A percentile compares a stretch with the other conserved stretches of the same genome.
These are phyloP conservation scores for Cryphonectria radicalis DNA, from an alignment of 2,329 filamentous ascomycete genomes.

Conservation along the genomic window DNA sequence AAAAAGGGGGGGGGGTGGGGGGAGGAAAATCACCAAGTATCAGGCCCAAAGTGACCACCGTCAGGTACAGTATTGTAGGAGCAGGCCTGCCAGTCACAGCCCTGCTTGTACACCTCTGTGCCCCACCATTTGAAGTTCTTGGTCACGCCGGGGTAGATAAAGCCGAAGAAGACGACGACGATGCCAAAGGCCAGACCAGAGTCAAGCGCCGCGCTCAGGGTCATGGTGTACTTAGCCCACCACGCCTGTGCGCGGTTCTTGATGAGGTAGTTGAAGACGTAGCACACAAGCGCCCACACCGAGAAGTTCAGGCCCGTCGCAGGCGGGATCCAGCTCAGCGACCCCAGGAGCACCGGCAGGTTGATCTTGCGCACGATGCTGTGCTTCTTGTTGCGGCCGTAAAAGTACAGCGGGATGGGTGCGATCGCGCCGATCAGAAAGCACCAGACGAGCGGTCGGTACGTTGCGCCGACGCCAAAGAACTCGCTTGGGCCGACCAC, in stretches of 20 bases:
- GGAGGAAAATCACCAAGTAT: constrained; percentile 52
- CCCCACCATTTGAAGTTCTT: constrained; percentile 84
- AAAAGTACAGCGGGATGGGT: constrained; percentile 75
- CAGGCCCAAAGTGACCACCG: constrained; percentile 69
- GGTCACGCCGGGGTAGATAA: constrained; percentile 80
- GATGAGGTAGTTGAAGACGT: constrained; percentile 79
- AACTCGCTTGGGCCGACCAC: constrained; percentile 83
- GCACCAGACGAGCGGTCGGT: constrained; percentile 78
- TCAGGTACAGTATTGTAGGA: constrained; percentile 67
- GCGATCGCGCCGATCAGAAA: constrained; percentile 78
- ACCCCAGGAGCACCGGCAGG: constrained; percentile 81
- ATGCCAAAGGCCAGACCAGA: constrained; percentile 82
- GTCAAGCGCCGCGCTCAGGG: constrained; percentile 79
- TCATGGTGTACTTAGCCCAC: constrained; percentile 95
- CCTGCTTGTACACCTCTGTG: constrained; percentile 81
- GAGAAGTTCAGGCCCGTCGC: constrained; percentile 87
- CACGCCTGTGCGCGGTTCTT: constrained; percentile 71
- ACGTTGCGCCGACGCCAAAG: constrained; percentile 76
- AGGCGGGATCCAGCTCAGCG: constrained; percentile 83
- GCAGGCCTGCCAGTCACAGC: constrained; percentile 85
- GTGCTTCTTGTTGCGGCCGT: constrained; percentile 61
- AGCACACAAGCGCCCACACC: constrained; percentile 85
- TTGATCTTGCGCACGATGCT: constrained; percentile 77
- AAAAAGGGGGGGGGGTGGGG: not conserved
- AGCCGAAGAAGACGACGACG: constrained; percentile 82